phyloP scores from a whole-genome alignment of 225 moss, liverwort and hornwort species.

The Antitrichia curtipendula region DNA sequence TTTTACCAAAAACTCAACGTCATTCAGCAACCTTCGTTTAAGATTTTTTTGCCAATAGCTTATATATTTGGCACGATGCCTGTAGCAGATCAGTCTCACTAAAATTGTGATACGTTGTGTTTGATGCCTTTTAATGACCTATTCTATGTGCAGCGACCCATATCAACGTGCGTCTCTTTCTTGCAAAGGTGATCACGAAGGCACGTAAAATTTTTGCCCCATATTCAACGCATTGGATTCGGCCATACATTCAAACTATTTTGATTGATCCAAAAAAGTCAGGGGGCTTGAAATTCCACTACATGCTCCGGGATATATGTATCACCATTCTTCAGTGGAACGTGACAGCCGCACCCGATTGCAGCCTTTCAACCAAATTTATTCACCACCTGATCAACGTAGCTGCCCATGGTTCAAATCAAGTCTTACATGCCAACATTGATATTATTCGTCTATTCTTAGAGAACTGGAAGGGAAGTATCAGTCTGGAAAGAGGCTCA shows the following conservation, averaged over 20 bases:
- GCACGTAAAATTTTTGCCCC: slow-evolving; percentile 63
- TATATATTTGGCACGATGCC: background rate
- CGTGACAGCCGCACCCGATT: slow-evolving; percentile 36
- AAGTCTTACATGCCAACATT: slow-evolving; percentile 73
- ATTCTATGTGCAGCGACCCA: slow-evolving; percentile 45
- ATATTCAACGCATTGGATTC: slow-evolving; percentile 49
- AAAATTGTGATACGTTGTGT: background rate
- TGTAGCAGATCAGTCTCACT: background rate
- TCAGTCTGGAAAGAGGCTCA: slow-evolving; percentile 39
- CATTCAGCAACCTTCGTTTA: background rate
- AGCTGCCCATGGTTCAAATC: slow-evolving; percentile 62
- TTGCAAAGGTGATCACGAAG: slow-evolving; percentile 67
- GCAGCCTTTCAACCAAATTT: slow-evolving; percentile 44
- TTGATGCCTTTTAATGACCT: background rate
- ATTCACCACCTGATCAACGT: slow-evolving; percentile 66
- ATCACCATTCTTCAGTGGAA: slow-evolving; percentile 78
- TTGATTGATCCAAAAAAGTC: slow-evolving; percentile 58
- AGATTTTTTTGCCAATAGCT: background rate
- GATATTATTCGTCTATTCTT: slow-evolving; percentile 82
- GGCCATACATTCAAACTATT: slow-evolving; percentile 59
- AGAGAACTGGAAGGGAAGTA: slow-evolving; percentile 59
- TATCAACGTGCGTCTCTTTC: slow-evolving; percentile 77
- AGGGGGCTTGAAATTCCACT: slow-evolving; percentile 77
- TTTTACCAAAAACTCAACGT: background rate
- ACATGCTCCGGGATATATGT: slow-evolving; percentile 91